Evolutionary conservation across 352 stramenopile genomes (phyloP), one percentile per base, ranked within the genome.

Genomic region (Salisapilia sapeloensis): DNA sequence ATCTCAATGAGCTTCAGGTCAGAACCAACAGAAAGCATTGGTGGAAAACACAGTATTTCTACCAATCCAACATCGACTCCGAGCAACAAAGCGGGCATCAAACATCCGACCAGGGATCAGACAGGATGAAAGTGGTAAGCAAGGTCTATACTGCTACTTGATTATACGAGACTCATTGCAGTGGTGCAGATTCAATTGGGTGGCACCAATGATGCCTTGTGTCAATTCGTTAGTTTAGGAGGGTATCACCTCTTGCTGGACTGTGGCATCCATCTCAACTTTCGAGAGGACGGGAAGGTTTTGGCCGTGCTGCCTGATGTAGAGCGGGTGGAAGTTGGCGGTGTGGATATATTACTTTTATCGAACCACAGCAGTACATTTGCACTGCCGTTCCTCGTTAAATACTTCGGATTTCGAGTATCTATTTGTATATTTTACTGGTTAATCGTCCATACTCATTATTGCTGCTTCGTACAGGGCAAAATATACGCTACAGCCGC

Each of bases 201-300:
- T 16, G 54, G 45, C 29, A 61, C 63, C 2, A 74, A 80, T 32
- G 61, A 80, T 43, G 65, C 56, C 20, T 50, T 84, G 1, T 85
- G 70, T 40, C 65, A 83, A 33, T 91, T 91, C 46, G 36, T 87
- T 27, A 76, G 62, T 40, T 55, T 87, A 16, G 69, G 62, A 34
- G 75, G 75, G 31, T 82, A 64, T 32, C 66, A 91, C 35, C 43
- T 91, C 30, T 55, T 91, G 35, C 53, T 91, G 29, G 75, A 91
- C 53, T 86, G 66, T 35, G 70, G 67, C 26, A 39, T 49, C 17
- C 33, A 46, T 11, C 24, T 85, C 18, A 49, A 29, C 17, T 25
- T 28, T 12, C 33, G 48, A 27, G 17, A 10, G n/a, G 13, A 27
- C 12, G n/a, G 2, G 1, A 6, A 40, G 19, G 50, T 76, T 24